phyloP scores from a whole-genome alignment of 768 basidiomycete genomes.

The Hebeloma cylindrosporum region DNA sequence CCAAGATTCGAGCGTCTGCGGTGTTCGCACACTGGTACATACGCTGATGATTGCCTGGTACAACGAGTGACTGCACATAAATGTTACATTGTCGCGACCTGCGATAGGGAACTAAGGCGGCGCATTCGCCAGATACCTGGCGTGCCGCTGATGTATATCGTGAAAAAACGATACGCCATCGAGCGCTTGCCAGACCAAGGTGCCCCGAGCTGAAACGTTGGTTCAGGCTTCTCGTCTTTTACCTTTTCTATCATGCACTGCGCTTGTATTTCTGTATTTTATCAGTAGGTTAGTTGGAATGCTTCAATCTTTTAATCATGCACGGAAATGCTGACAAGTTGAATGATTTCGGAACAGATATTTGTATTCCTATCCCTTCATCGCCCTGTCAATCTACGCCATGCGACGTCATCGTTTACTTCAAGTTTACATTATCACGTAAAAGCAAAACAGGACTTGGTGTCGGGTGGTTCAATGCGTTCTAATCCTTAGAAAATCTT shows the following conservation, averaged over 20 bases:
- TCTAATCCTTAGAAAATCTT: too few relatives aligned
- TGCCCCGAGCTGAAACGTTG: constrained; percentile 52
- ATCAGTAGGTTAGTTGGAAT: constrained; percentile 7
- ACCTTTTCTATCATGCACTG: constrained; percentile 6
- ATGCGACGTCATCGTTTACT: too few relatives aligned
- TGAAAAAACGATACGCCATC: constrained; percentile 87
- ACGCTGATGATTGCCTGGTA: constrained; percentile 98
- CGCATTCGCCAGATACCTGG: constrained; percentile 92
- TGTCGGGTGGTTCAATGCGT: too few relatives aligned
- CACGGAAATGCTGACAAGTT: background rate
- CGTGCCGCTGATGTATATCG: constrained; percentile 97
- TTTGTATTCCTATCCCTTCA: too few relatives aligned
- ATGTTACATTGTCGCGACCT: constrained; percentile 97
- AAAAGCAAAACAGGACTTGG: too few relatives aligned
- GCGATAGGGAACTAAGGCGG: constrained; percentile 90
- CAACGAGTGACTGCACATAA: constrained; percentile 94
- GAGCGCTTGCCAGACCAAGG: constrained; percentile 95
- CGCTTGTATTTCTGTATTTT: constrained; percentile 12
- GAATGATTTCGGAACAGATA: too few relatives aligned
- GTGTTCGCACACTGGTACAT: constrained; percentile 94
- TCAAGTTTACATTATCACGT: too few relatives aligned
- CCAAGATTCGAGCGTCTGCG: constrained; percentile 92
- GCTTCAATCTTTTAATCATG: background rate
- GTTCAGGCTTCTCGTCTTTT: background rate
- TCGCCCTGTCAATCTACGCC: too few relatives aligned